Evolutionary conservation across 2,329 filamentous ascomycete species (phyloP).

Genomic region (Xylariales sp.): DNA sequence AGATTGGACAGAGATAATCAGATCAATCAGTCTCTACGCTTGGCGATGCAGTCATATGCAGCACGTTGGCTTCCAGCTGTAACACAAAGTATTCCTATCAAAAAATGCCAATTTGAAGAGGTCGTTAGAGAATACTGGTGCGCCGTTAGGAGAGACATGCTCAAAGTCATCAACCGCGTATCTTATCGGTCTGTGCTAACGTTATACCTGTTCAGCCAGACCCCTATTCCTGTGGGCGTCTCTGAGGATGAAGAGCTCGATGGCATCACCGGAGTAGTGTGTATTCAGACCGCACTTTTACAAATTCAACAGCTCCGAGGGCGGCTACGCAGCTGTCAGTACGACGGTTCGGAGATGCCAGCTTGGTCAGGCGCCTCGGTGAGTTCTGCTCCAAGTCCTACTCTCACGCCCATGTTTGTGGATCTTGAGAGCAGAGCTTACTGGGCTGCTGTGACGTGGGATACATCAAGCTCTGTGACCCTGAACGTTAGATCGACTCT

Average conservation of each 20-base stretch:
- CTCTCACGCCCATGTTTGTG: conserved; percentile 6
- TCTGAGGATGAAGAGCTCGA: conserved; percentile 11
- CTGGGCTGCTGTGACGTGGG: conserved; percentile 14
- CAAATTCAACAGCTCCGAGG: conserved; percentile 10
- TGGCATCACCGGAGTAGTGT: conserved; percentile 10
- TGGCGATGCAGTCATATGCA: not conserved
- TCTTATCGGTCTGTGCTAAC: conserved; percentile 13
- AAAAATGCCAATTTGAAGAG: not conserved
- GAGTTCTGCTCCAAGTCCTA: not conserved
- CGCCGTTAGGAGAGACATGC: conserved; percentile 13
- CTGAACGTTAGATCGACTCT: conserved; percentile 12
- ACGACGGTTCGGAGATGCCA: not conserved
- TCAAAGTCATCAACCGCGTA: conserved; percentile 11
- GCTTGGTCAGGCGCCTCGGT: not conserved
- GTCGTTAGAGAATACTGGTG: not conserved
- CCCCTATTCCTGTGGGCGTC: conserved; percentile 10
- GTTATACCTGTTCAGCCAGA: conserved; percentile 11
- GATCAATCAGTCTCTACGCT: not conserved
- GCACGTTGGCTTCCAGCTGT: not conserved
- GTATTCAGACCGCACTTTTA: conserved; percentile 9
- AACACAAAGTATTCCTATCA: not conserved
- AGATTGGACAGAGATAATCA: not conserved
- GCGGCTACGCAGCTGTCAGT: not conserved
- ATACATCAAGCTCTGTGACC: conserved; percentile 11
- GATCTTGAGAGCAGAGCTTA: conserved; percentile 12